Base-by-base conservation (phyloP, 1,284 basidiomycete genomes). In the Coriolopsis trogii region DNA sequence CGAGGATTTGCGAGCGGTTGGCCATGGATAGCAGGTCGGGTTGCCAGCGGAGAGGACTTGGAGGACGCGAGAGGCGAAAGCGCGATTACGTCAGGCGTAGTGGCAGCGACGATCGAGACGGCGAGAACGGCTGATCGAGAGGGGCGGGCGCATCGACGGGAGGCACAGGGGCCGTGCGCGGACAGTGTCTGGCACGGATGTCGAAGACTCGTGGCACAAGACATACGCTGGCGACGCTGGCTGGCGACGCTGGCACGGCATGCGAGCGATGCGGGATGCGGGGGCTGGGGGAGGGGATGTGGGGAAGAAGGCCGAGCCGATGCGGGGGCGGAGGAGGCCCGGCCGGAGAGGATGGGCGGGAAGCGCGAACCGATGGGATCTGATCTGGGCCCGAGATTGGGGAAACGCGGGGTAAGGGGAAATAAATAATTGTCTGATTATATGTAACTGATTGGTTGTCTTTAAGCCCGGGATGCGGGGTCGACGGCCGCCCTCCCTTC, bases 391-490 rank as follows among this genome's bases (percentile, higher is more conserved):
- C 53, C 56, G 41, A 30, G 12, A 18, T 23, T 30, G 20, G 23
- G 53, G 52, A 38, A 44, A 38, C 53, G 49, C 50, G 56, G 56
- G 56, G 56, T 52, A 53, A 30, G 28, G 15, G 41, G 46, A 53
- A 58, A 55, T 48, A 52, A 58, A 55, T 58, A 55, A 50, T 55
- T 50, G 50, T 46, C 25, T 3, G 46, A 49, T 49, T 46, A 58
- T 58, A 58, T 46, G 55, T 58, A 58, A 55, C 47, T 55, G 47
- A 53, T 50, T 55, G 47, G 29, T 54, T 55, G 56, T 55, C 47
- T 58, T 57, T 53, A 58, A 55, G 50, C 52, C 46, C 40, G 25
- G 50, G 50, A 50, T 58, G 52, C 53, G 56, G 56, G 56, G 56
- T 53, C 40, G 20, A 55, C 56, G 50, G 47, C 56, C 56, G 53